phyloP scores from a whole-genome alignment of 2,329 filamentous ascomycete genomes.

The Trichoderma endophyticum region DNA sequence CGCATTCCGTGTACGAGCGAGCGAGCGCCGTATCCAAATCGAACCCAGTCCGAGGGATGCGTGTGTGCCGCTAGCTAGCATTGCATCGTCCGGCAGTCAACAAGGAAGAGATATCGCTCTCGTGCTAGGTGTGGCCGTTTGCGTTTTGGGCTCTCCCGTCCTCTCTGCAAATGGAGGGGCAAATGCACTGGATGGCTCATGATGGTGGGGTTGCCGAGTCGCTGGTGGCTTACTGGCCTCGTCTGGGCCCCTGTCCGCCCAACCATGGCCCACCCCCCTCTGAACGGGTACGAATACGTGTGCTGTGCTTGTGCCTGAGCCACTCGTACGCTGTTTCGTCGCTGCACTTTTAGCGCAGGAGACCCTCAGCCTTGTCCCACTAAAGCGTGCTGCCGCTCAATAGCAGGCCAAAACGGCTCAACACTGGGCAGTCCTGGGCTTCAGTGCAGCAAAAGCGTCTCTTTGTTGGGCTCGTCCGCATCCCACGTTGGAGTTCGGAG shows the following conservation, averaged over 20 bases:
- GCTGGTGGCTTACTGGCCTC: conserved; percentile 8
- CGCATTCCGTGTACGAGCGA: neutral
- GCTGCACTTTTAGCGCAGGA: neutral
- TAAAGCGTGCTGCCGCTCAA: neutral
- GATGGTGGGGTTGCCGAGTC: conserved; percentile 3
- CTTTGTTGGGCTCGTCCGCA: conserved; percentile 9
- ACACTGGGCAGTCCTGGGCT: neutral
- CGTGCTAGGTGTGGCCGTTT: neutral
- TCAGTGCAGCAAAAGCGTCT: neutral
- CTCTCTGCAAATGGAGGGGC: conserved; percentile 9
- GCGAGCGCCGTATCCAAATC: neutral
- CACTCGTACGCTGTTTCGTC: neutral
- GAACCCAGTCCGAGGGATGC: neutral
- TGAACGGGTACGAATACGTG: conserved; percentile 19
- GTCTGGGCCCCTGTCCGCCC: conserved; percentile 10
- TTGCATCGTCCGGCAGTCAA: conserved; percentile 2
- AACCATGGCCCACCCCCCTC: conserved; percentile 3
- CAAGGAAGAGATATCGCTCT: neutral
- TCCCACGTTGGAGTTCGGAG: neutral
- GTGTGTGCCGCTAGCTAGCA: neutral
- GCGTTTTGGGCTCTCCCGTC: neutral
- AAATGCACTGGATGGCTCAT: neutral
- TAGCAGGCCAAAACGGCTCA: neutral
- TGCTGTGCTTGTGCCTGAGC: neutral
- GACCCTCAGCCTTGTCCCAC: conserved; percentile 17